Evolutionary conservation across 495 filamentous ascomycete species (phyloP), one percentile per base, ranked within the genome.

Genomic region (Neurospora sp.): DNA sequence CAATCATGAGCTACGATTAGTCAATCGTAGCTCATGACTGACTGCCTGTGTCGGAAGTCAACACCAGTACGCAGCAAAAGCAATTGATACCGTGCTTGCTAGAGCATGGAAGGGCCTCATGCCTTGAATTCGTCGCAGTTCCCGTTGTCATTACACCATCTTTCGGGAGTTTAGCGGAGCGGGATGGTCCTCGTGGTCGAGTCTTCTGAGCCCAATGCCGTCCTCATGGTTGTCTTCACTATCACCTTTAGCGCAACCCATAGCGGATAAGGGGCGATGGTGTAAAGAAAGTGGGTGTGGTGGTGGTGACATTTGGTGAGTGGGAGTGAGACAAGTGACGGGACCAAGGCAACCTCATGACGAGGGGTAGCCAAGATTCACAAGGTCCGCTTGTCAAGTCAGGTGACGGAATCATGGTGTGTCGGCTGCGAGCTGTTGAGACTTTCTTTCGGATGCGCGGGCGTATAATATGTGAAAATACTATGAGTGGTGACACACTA

Each of bases 301-400:
- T 31, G 23, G 27, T 66, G 27, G 54, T 66, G 54, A 66, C 27
- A 66, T 35, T 31, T 66, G 54, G 31, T 35, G 70, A 27, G 69
- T 42, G 59, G 54, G 39, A 37, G 72, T 73, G 72, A 73, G 72
- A 73, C 72, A 69, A 31, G 48, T 72, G 39, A 72, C 72, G 39
- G 72, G 54, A 72, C 39, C 16, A 70, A 41, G 54, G 39, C 31
- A 42, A 69, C 59, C 72, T 62, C 72, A 73, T 70, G 72, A 73
- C 72, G 39, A 66, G 27, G 27, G 27, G 54, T 66, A 66, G 54
- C 54, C 54, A 66, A 66, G 54, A 66, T 66, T 35, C 7, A 9
- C 27, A 66, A 66, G 48, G 27, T 66, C 54, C 54, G 54, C 27
- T 35, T 66, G 59, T 35, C 39, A 73, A 23, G 62, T 46, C 40